Conservation (phyloP, 495 filamentous ascomycete species). For the Tuber brumale region DNA sequence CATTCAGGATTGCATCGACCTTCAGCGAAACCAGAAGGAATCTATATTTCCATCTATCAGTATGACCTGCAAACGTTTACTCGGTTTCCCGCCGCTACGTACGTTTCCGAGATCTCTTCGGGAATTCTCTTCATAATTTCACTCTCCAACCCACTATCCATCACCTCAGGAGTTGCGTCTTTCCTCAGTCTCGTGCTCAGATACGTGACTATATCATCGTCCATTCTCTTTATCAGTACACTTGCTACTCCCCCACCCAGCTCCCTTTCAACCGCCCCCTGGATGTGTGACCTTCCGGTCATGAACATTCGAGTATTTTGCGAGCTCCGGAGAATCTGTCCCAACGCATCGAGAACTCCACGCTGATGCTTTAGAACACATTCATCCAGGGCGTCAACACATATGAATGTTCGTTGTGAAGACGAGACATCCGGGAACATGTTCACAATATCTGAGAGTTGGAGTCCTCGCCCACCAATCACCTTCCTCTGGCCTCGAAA, state of each 20-base stretch:
- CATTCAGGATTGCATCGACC: neutral
- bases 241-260: neutral
- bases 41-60: neutral
- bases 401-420: neutral
- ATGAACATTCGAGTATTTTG: neutral
- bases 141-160: neutral
- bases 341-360: neutral
- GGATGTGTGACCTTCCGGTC: neutral
- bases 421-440: neutral
- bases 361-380: neutral
- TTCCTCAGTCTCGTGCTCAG: neutral
- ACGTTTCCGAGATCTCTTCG: neutral
- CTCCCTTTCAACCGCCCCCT: neutral
- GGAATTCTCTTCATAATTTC: neutral
- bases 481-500: neutral
- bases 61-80: neutral
- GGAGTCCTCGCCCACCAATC: neutral
- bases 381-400: neutral
- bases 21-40: neutral
- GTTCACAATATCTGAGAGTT: neutral
- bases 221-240: neutral
- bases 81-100: neutral
- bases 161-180: neutral
- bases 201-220: neutral
- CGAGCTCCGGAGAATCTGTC: neutral